Base-by-base conservation (phyloP, 2,329 filamentous ascomycete species). In the Metarhizium humberi region DNA sequence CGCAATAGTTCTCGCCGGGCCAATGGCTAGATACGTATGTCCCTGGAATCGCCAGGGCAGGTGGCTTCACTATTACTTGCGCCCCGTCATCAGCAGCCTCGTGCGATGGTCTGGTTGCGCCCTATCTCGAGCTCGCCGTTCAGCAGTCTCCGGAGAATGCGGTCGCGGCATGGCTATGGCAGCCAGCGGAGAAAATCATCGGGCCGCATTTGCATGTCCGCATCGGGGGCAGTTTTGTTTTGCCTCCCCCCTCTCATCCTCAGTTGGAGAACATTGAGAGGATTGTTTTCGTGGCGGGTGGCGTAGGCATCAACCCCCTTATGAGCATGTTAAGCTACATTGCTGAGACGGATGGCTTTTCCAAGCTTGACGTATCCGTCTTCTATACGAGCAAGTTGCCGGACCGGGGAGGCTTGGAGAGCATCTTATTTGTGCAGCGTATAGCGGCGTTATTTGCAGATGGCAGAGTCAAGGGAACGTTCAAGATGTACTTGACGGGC, bases 11-110 rank as follows among this genome's bases (percentile, higher is more conserved):
- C 71, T 77, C 84, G 6, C 83, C 91, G 5, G 91, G 91, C 54
- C 91, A 95, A 75, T 96, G 90, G 89, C 78, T 96, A 55, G 91
- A 96, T 67, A 85, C 90, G 6, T 86, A 87, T 67, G 80, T 90
- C 53, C 90, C 91, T 1, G 75, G 74, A 42, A 72, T 89, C 48
- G 64, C 78, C 47, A 84, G 86, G 66, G 85, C 89, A 3, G 91
- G 91, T 38, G 91, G 91, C 56, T 96, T 95, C 75, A 95, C 90
- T 46, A 87, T 95, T 60, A 92, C 90, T 6, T 94, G 88, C 1
- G 74, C 86, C 0, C 90, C 90, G 0, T 78, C 77, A 46, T 72
- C 77, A 49, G 75, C 78, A 54, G 78, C 81, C 3, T 13, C 18
- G 16, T 30, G 40, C 6, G 58, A 69, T 4, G 32, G 46, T 25